Percentiles rank a stretch among this genome's conserved stretches.
phyloP scores from a whole-genome alignment of 495 filamentous ascomycete species.

The Beverwykella pulmonaria region DNA sequence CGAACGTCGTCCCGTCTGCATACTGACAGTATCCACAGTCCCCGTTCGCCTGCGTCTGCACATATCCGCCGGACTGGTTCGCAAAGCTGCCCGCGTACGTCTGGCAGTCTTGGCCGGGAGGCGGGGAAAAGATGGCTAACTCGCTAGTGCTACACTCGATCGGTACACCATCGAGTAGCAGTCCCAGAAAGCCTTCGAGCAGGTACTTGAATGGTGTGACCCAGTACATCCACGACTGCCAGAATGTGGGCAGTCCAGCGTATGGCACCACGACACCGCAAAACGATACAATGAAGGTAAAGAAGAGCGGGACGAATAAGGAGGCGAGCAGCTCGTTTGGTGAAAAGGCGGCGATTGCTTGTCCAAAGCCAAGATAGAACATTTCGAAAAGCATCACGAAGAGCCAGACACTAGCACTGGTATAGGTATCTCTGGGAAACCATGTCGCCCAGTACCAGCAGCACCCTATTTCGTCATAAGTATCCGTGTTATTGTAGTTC shows the following conservation, averaged over 20 bases:
- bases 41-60: conserved; percentile 41
- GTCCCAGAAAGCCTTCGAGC: conserved; percentile 54
- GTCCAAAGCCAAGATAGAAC: conserved; percentile 73
- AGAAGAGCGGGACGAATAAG: conserved; percentile 58
- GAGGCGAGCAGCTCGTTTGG: conserved; percentile 74
- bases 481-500: too few species aligned
- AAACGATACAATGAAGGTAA: conserved; percentile 62
- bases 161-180: conserved; percentile 52
- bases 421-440: conserved; percentile 57
- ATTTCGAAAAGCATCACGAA: conserved; percentile 69
- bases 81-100: conserved; percentile 49
- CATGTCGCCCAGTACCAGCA: conserved; percentile 63
- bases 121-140: conserved; percentile 57
- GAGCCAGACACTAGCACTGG: conserved; percentile 60
- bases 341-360: conserved; percentile 72
- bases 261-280: conserved; percentile 63
- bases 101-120: conserved; percentile 54
- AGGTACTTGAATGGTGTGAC: conserved; percentile 61
- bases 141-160: conserved; percentile 54
- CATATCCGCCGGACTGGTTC: conserved; percentile 43
- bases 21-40: conserved; percentile 48
- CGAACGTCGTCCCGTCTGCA: conserved; percentile 43
- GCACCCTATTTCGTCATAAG: conserved; percentile 32
- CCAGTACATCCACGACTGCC: conserved; percentile 60
- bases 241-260: conserved; percentile 53